phyloP scores from a whole-genome alignment of 2,329 filamentous ascomycete genomes.

The Clarireedia monteithiana region DNA sequence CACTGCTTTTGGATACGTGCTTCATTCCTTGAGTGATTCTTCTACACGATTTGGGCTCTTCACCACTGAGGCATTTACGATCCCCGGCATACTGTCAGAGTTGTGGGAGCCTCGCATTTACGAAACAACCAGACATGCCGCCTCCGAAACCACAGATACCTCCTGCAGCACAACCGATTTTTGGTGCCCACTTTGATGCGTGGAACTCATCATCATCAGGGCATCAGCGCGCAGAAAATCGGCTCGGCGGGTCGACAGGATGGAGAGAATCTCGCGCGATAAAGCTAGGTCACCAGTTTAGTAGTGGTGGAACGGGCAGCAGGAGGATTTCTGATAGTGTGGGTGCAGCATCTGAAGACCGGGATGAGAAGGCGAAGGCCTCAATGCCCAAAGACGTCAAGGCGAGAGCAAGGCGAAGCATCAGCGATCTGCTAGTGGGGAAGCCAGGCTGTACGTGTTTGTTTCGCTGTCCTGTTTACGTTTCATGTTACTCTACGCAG shows the following conservation, averaged over 20 bases:
- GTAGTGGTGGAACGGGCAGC: slow-evolving; percentile 47
- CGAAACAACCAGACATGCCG: slow-evolving; percentile 13
- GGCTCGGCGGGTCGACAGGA: slow-evolving; percentile 50
- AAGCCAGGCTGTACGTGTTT: slow-evolving; percentile 6
- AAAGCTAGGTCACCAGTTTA: slow-evolving; percentile 66
- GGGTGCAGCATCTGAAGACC: slow-evolving; percentile 54
- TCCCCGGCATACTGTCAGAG: not conserved
- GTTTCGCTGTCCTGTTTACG: not conserved
- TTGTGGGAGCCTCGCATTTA: not conserved
- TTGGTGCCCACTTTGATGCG: slow-evolving; percentile 48
- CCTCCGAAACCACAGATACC: slow-evolving; percentile 18
- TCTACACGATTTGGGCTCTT: not conserved
- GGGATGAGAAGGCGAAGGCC: slow-evolving; percentile 37
- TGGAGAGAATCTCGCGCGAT: slow-evolving; percentile 65
- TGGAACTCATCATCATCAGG: slow-evolving; percentile 71
- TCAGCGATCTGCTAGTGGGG: slow-evolving; percentile 43
- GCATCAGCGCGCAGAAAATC: slow-evolving; percentile 69
- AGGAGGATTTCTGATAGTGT: slow-evolving; percentile 56
- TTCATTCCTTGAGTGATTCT: too few relatives aligned
- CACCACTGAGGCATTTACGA: not conserved
- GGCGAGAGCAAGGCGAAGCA: slow-evolving; percentile 31
- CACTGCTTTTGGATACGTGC: too few relatives aligned
- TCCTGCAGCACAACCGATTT: slow-evolving; percentile 31
- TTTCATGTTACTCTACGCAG: slow-evolving; percentile 5
- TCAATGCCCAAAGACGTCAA: slow-evolving; percentile 36